Conservation (phyloP, 2,329 filamentous ascomycete species). For the Fusarium marasasianum region DNA sequence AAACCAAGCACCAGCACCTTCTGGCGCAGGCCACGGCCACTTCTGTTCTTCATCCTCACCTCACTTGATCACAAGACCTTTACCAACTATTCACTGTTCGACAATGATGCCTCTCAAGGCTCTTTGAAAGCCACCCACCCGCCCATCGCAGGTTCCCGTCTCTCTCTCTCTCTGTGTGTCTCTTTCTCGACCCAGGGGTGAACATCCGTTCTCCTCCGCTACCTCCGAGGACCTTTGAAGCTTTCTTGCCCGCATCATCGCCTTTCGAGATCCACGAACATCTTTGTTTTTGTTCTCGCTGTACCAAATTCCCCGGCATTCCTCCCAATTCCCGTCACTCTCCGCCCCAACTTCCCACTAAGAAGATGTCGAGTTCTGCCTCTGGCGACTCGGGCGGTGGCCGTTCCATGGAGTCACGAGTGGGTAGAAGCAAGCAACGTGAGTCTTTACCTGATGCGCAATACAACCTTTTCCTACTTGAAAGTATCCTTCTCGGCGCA, state of each 20-base stretch:
- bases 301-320: constrained; percentile 25
- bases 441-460: constrained; percentile 56
- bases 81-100: constrained; percentile 17
- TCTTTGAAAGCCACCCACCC: constrained; percentile 38
- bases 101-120: constrained; percentile 42
- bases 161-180: constrained; percentile 16
- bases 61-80: constrained; percentile 1
- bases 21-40: constrained; percentile 31
- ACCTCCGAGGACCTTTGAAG: constrained; percentile 29
- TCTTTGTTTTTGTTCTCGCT: constrained; percentile 12
- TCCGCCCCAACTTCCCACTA: constrained; percentile 30
- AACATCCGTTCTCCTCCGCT: constrained; percentile 39
- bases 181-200: constrained; percentile 39
- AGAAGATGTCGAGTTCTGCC: constrained; percentile 50
- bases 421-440: constrained; percentile 83
- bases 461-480: not conserved
- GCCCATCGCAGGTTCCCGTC: constrained; percentile 38
- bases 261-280: constrained; percentile 20
- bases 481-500: not conserved
- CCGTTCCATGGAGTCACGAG: constrained; percentile 77
- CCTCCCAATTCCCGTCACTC: constrained; percentile 30
- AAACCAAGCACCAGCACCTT: constrained; percentile 36
- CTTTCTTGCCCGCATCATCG: constrained; percentile 23
- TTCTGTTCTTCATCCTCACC: constrained; percentile 18
- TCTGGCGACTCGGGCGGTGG: constrained; percentile 49